These are phyloP conservation scores for Xanthoparmelia taractica DNA, from an alignment of 495 filamentous ascomycete species.

Conservation along the genomic window DNA sequence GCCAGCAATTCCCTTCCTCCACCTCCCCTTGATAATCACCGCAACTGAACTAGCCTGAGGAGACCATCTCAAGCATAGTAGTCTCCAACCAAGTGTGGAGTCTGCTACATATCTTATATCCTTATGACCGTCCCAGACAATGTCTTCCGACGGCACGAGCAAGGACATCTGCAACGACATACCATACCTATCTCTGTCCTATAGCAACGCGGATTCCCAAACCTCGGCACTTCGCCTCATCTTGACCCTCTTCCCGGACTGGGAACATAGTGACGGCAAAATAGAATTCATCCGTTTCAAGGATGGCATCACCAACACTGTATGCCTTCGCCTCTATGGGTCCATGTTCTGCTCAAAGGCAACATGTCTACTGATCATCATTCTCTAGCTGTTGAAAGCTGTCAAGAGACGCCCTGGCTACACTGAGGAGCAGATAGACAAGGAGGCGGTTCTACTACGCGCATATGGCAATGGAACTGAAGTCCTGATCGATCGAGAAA, in stretches of 20 bases:
- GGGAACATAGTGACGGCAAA: slow-evolving; percentile 65
- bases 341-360: neutral
- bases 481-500: slow-evolving; percentile 91
- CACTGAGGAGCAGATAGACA: slow-evolving; percentile 69
- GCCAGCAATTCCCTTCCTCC: neutral
- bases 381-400: slow-evolving; percentile 65
- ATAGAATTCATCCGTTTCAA: slow-evolving; percentile 88
- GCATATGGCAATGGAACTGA: slow-evolving; percentile 94
- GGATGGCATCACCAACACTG: slow-evolving; percentile 96
- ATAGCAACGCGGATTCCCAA: slow-evolving; percentile 66
- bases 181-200: slow-evolving; percentile 62
- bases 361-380: slow-evolving; percentile 9
- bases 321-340: slow-evolving; percentile 35
- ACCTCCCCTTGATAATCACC: neutral
- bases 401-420: slow-evolving; percentile 72
- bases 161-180: slow-evolving; percentile 24
- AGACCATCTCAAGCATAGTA: neutral
- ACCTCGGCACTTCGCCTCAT: slow-evolving; percentile 71
- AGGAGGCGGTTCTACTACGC: slow-evolving; percentile 80
- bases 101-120: neutral
- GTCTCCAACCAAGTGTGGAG: neutral
- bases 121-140: slow-evolving; percentile 8
- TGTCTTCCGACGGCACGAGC: slow-evolving; percentile 12
- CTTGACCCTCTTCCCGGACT: slow-evolving; percentile 72
- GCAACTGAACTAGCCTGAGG: neutral